Conservation (phyloP, 2,329 filamentous ascomycete genomes). For the Furcasterigmium sp. region DNA sequence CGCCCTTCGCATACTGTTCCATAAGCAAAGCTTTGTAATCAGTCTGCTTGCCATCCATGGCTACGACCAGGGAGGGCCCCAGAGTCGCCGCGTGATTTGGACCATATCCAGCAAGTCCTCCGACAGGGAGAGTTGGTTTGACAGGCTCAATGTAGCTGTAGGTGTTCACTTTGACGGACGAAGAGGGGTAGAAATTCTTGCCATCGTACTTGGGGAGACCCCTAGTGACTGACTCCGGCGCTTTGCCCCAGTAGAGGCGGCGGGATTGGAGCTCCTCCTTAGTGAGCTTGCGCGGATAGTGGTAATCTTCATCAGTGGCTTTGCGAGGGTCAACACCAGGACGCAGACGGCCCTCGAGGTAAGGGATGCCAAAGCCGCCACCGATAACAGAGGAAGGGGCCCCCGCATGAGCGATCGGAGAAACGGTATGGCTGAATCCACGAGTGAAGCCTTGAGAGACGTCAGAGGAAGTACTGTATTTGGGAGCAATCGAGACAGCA, state of each 20-base stretch:
- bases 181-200: slow-evolving; percentile 58
- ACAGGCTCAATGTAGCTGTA: neutral
- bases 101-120: neutral
- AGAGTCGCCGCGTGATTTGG: neutral
- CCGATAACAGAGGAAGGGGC: too few species aligned
- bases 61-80: too few species aligned
- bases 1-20: neutral
- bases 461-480: too few species aligned
- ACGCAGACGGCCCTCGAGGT: slow-evolving; percentile 50
- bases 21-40: neutral
- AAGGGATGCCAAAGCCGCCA: slow-evolving; percentile 31
- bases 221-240: slow-evolving; percentile 41
- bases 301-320: slow-evolving; percentile 41
- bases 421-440: too few species aligned
- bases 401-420: too few species aligned
- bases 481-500: too few species aligned
- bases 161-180: slow-evolving; percentile 36
- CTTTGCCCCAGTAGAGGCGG: slow-evolving; percentile 56
- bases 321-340: slow-evolving; percentile 33
- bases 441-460: too few species aligned
- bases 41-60: neutral
- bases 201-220: slow-evolving; percentile 61
- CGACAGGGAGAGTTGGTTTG: neutral
- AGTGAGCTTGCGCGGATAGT: slow-evolving; percentile 52
- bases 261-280: slow-evolving; percentile 54